phyloP scores from a whole-genome alignment of 1,284 basidiomycete genomes.

The Moesziomyces aphidis region DNA sequence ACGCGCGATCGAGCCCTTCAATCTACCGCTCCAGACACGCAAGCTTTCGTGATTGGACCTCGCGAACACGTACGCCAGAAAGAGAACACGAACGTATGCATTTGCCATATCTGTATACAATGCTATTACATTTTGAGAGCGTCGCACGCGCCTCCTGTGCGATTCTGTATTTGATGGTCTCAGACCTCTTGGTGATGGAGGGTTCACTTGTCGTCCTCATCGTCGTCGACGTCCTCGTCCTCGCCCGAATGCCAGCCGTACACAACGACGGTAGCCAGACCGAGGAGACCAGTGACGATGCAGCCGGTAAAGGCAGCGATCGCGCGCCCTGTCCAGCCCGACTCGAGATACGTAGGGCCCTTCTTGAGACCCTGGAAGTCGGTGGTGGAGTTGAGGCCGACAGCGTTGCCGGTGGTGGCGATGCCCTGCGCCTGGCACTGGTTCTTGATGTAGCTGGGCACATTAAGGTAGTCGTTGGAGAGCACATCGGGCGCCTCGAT shows the following conservation, averaged over 20 bases:
- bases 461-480: conserved; percentile 69
- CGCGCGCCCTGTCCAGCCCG: conserved; percentile 56
- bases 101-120: not conserved
- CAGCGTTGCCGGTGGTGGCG: conserved; percentile 69
- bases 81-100: not conserved
- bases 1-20: too few species aligned
- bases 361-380: conserved; percentile 46
- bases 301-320: conserved; percentile 87
- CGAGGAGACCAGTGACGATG: conserved; percentile 82
- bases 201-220: conserved; percentile 32
- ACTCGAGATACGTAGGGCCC: conserved; percentile 43
- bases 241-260: conserved; percentile 70
- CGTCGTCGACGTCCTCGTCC: conserved; percentile 31
- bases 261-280: conserved; percentile 84
- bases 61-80: too few species aligned
- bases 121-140: not conserved
- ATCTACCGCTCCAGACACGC: too few species aligned
- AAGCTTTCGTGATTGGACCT: too few species aligned
- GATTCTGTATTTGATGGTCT: not conserved
- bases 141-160: not conserved
- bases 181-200: too few species aligned
- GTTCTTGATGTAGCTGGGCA: conserved; percentile 75
- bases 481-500: conserved; percentile 76
- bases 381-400: conserved; percentile 56
- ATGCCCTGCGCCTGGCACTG: conserved; percentile 78